Base-by-base conservation (phyloP, 805 yeast genomes). In the Candida caryicola region DNA sequence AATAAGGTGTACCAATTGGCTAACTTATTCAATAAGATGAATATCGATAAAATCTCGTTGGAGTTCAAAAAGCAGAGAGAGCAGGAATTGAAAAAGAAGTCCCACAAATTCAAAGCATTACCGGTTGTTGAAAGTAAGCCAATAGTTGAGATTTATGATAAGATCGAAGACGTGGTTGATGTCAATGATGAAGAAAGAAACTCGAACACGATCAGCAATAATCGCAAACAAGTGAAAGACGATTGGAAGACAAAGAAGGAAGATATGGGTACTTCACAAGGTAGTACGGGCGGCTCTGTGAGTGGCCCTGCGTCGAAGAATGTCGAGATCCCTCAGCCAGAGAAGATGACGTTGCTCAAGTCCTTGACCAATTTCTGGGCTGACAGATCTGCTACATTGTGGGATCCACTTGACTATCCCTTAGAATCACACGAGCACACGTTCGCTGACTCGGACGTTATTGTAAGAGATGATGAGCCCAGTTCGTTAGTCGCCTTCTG, bases 401-500 rank as follows among this genome's bases (percentile, higher is more conserved):
- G 98, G 98, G 89, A 86, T 47, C 95, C 96, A 0, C 67, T 93
- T 23, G 82, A 77, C 14, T 90, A 89, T 60, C 96, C 98, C 1
- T 69, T 90, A 38, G 73, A 65, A 29, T 74, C 89, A 0, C 74
- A 83, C 0, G 98, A 93, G 55, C 98, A 93, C 57, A 78, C 91
- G 1, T 93, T 93, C 67, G 88, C 87, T 14, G 98, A 95, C 55
- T 86, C 95, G 5, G 88, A 86, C 58, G 95, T 93, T 15, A 82
- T 93, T 41, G 91, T 93, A 7, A 69, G 99, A 35, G 99, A 93
- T 52, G 96, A 88, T 58, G 99, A 93, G 57, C 99, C 98, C 7
- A 84, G 95, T 51, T 90, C 98, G 0, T 64, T 93, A 43, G 86
- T 95, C 46, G 95, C 98, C 0, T 90, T 93, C 52, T 91, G 98